Percentiles rank a stretch among this genome's conserved stretches.
phyloP scores from a whole-genome alignment of 1,139 yeast species.

The Blastobotrys capitulatus region DNA sequence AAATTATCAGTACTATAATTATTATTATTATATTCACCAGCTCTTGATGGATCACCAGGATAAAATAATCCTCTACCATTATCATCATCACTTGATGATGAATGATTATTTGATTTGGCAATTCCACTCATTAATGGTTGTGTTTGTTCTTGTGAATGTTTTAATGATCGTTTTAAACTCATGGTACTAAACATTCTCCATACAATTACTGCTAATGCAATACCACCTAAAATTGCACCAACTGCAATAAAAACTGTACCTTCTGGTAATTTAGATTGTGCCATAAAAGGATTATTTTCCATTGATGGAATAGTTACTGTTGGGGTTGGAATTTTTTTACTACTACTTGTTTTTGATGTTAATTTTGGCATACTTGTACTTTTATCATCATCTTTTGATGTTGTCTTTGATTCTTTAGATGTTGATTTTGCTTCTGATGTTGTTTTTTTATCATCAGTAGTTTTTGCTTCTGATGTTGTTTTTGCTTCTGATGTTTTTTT shows the following conservation, averaged over 20 bases:
- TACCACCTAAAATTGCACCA: conserved; percentile 60
- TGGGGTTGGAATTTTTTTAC: conserved; percentile 53
- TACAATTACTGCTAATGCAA: conserved; percentile 42
- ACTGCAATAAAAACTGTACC: conserved; percentile 82
- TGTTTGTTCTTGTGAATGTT: conserved; percentile 15
- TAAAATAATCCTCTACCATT: conserved; percentile 15
- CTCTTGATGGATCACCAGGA: conserved; percentile 17
- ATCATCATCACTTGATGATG: not conserved
- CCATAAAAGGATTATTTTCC: conserved; percentile 57
- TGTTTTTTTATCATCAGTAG: not conserved
- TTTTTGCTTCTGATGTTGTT: not conserved
- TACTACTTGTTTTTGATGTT: not conserved
- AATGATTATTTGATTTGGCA: conserved; percentile 14
- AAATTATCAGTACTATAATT: conserved; percentile 1
- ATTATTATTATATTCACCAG: conserved; percentile 6
- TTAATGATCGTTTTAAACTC: conserved; percentile 22
- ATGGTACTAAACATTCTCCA: conserved; percentile 28
- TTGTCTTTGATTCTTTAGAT: not conserved
- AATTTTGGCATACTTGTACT: not conserved
- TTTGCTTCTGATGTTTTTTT: not conserved
- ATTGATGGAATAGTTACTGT: conserved; percentile 57
- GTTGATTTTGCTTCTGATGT: not conserved
- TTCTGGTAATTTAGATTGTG: conserved; percentile 46
- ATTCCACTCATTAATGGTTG: conserved; percentile 13
- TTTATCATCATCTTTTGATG: not conserved